phyloP scores from a whole-genome alignment of 2,329 filamentous ascomycete genomes.

The Coniochaeta pulveracea region DNA sequence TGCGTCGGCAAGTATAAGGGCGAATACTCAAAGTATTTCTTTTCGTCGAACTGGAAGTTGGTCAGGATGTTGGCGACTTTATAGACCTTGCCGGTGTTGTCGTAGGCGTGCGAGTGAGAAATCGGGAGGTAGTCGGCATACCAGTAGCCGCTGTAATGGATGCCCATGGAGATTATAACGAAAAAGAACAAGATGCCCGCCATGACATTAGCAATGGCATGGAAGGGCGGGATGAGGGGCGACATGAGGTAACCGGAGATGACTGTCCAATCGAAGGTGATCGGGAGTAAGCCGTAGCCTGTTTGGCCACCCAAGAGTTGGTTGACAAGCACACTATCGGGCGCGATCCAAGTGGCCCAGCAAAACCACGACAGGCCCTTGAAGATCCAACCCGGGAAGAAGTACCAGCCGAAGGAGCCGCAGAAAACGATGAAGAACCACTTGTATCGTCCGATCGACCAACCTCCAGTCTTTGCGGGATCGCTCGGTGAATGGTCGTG shows the following conservation, averaged over 20 bases:
- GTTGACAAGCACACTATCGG: conserved; percentile 31
- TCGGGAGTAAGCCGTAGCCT: conserved; percentile 24
- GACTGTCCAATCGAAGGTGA: conserved; percentile 26
- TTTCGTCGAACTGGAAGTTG: conserved; percentile 44
- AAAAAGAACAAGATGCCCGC: conserved; percentile 43
- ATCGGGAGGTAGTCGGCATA: conserved; percentile 51
- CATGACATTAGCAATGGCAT: conserved; percentile 45
- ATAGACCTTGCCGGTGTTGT: conserved; percentile 51
- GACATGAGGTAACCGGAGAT: conserved; percentile 37
- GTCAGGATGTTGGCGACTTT: conserved; percentile 50
- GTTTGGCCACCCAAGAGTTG: conserved; percentile 32
- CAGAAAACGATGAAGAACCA: conserved; percentile 48
- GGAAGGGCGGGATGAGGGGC: conserved; percentile 38
- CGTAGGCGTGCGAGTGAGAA: conserved; percentile 47
- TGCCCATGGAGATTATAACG: conserved; percentile 42
- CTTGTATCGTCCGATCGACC: conserved; percentile 51
- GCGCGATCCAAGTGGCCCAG: conserved; percentile 34
- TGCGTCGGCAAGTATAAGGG: conserved; percentile 54
- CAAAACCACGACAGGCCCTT: conserved; percentile 32
- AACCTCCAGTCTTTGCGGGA: conserved; percentile 42
- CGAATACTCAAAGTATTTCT: conserved; percentile 51
- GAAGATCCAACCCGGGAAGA: conserved; percentile 44
- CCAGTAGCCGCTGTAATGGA: conserved; percentile 47
- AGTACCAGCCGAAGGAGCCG: conserved; percentile 42
- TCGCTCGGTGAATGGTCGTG: conserved; percentile 47